Conservation (phyloP, 2,329 filamentous ascomycete species). For the Nannizzia gypsea region DNA sequence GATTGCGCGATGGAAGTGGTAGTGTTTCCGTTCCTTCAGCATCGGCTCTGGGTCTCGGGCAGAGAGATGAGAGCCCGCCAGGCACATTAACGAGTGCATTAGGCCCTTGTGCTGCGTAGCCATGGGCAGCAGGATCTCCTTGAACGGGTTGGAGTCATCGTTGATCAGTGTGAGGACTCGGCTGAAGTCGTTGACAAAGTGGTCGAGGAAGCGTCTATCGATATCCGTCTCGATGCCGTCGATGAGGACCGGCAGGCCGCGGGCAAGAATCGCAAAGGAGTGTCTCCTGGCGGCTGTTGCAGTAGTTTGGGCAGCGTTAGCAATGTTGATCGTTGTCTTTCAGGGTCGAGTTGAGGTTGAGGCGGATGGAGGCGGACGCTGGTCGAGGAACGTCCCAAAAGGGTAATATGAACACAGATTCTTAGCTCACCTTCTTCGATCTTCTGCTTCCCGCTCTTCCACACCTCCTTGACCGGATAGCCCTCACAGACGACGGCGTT, state of each 20-base stretch:
- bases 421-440: constrained; percentile 48
- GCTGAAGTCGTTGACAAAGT: constrained; percentile 71
- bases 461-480: constrained; percentile 74
- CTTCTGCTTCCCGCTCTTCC: constrained; percentile 73
- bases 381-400: constrained; percentile 3
- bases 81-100: constrained; percentile 80
- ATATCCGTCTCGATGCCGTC: constrained; percentile 68
- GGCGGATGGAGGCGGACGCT: neutral
- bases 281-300: constrained; percentile 20
- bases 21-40: constrained; percentile 43
- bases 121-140: constrained; percentile 70
- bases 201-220: constrained; percentile 68
- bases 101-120: constrained; percentile 67
- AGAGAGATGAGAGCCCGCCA: constrained; percentile 65
- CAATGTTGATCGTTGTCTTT: neutral
- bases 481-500: constrained; percentile 87
- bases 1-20: constrained; percentile 40
- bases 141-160: constrained; percentile 73
- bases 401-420: no score
- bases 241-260: constrained; percentile 51
- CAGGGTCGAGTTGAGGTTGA: neutral
- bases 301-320: neutral
- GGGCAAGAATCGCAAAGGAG: constrained; percentile 26
- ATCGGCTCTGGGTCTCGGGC: constrained; percentile 40
- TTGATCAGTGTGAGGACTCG: constrained; percentile 71